Evolutionary conservation across 441 rosid genomes (phyloP).

Genomic region (Theobroma grandiflorum): DNA sequence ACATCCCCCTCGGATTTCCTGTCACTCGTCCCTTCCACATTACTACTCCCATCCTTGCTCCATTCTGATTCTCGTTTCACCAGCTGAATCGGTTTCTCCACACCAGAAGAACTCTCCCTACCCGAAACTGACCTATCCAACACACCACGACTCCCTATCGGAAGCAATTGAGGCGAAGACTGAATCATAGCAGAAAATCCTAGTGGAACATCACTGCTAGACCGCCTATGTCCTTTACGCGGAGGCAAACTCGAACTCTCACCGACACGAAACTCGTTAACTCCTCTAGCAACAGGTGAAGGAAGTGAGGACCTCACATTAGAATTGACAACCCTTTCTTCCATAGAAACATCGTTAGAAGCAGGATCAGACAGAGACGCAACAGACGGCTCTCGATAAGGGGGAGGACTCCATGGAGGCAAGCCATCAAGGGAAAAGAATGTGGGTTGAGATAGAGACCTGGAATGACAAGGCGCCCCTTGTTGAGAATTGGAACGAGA

Average conservation of each 20-base stretch:
- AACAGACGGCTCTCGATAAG: conserved; percentile 37
- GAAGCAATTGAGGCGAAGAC: conserved; percentile 49
- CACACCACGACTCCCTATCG: conserved; percentile 35
- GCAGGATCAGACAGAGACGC: conserved; percentile 34
- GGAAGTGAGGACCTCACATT: conserved; percentile 33
- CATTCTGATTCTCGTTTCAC: conserved; percentile 52
- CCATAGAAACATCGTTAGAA: conserved; percentile 47
- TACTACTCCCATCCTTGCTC: conserved; percentile 38
- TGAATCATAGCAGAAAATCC: conserved; percentile 51
- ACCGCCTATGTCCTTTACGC: conserved; percentile 59
- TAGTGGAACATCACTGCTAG: conserved; percentile 59
- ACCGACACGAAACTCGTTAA: conserved; percentile 33
- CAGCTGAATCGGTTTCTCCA: conserved; percentile 53
- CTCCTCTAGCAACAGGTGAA: conserved; percentile 41
- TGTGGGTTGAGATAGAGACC: conserved; percentile 56
- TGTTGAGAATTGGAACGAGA: conserved; percentile 42
- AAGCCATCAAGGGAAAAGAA: conserved; percentile 40
- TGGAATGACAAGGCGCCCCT: conserved; percentile 45
- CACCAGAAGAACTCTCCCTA: conserved; percentile 29
- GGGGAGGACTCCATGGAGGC: conserved; percentile 48
- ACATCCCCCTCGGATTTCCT: conserved; percentile 52
- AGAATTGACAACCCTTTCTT: conserved; percentile 45
- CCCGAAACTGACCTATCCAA: conserved; percentile 35
- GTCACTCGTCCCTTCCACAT: conserved; percentile 49
- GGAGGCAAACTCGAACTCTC: conserved; percentile 62